Evolutionary conservation across 2,329 filamentous ascomycete species (phyloP).

Genomic region (Pezicula rhizophila): DNA sequence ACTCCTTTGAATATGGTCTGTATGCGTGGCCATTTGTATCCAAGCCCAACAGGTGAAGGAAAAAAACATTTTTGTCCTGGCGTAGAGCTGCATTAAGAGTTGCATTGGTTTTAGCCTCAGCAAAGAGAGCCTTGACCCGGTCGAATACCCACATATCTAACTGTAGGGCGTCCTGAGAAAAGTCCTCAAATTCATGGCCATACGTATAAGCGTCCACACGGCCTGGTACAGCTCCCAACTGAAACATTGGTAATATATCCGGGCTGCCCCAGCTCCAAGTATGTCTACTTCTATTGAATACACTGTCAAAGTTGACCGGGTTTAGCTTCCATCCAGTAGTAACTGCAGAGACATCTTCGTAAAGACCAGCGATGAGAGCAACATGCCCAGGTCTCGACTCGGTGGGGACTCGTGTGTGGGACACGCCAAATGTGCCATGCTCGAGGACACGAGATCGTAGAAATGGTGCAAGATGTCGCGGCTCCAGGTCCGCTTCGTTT

Average conservation of each 20-base stretch:
- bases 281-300: slow-evolving; percentile 93
- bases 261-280: slow-evolving; percentile 99
- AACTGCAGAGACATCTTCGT: slow-evolving; percentile 96
- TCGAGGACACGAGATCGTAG: slow-evolving; percentile 82
- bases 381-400: slow-evolving; percentile 96
- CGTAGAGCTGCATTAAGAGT: slow-evolving; percentile 67
- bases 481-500: slow-evolving; percentile 57
- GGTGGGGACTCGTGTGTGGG: slow-evolving; percentile 92
- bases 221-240: slow-evolving; percentile 82
- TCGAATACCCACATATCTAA: slow-evolving; percentile 96
- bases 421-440: slow-evolving; percentile 93
- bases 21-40: slow-evolving; percentile 85
- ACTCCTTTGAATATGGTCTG: slow-evolving; percentile 91
- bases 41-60: slow-evolving; percentile 84
- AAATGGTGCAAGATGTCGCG: slow-evolving; percentile 82
- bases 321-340: slow-evolving; percentile 98
- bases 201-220: slow-evolving; percentile 85
- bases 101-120: slow-evolving; percentile 69
- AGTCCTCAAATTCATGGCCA: slow-evolving; percentile 80
- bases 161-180: slow-evolving; percentile 71
- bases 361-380: slow-evolving; percentile 89
- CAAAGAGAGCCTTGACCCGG: slow-evolving; percentile 80
- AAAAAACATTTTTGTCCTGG: slow-evolving; percentile 88
- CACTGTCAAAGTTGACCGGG: slow-evolving; percentile 95
- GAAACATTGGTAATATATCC: slow-evolving; percentile 96